phyloP scores from a whole-genome alignment of 805 yeast genomes.

The Metschnikowia lochheadii region DNA sequence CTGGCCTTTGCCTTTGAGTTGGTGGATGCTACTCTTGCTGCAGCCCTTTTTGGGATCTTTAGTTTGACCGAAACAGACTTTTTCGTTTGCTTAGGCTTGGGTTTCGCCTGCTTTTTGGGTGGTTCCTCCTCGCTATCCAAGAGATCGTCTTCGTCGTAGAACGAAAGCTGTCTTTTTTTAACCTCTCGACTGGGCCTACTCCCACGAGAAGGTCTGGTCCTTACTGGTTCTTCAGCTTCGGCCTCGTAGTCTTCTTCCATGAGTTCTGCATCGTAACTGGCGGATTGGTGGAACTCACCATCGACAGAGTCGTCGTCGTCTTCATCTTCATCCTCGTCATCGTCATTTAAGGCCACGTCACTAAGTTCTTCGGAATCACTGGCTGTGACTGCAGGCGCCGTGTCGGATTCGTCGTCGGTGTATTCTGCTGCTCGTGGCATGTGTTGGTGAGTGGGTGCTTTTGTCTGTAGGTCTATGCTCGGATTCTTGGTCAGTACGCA shows the following conservation, averaged over 20 bases:
- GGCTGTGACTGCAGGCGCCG: constrained; percentile 1
- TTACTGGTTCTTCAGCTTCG: constrained; percentile 9
- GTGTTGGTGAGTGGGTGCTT: background rate
- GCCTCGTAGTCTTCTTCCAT: constrained; percentile 10
- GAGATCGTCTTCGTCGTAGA: constrained; percentile 34
- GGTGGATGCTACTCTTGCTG: constrained; percentile 2
- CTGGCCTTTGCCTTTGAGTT: constrained; percentile 5
- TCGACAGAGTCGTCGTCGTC: constrained; percentile 10
- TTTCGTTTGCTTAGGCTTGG: constrained; percentile 14
- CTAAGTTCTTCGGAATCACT: constrained; percentile 17
- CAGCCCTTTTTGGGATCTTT: constrained; percentile 12
- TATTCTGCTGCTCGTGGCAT: constrained; percentile 1
- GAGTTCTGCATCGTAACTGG: constrained; percentile 6
- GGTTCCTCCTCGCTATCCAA: constrained; percentile 24
- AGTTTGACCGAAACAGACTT: constrained; percentile 14
- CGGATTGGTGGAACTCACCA: constrained; percentile 1
- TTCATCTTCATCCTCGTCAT: constrained; percentile 8
- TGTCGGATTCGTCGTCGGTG: constrained; percentile 16
- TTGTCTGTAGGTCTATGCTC: background rate
- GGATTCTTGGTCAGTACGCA: background rate
- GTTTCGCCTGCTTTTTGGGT: constrained; percentile 2
- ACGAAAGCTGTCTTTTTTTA: constrained; percentile 35
- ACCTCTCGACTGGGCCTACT: constrained; percentile 21
- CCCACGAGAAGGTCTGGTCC: constrained; percentile 11
- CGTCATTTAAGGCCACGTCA: constrained; percentile 13